Percentiles rank a stretch among this genome's conserved stretches.
These are phyloP conservation scores for Lantana camara DNA, from an alignment of 257 asterid species.

Conservation along the genomic window DNA sequence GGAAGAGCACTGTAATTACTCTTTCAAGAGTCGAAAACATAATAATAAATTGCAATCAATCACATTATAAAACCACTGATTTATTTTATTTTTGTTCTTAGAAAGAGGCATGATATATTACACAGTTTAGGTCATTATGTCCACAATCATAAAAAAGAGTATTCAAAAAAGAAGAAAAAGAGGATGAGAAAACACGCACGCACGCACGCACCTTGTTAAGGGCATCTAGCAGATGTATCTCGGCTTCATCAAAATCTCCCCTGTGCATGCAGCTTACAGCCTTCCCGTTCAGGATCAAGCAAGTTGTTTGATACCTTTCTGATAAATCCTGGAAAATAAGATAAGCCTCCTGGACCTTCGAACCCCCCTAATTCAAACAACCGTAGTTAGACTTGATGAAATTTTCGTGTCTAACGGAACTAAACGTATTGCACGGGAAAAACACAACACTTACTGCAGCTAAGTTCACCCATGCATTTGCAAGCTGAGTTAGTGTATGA, in stretches of 20 bases:
- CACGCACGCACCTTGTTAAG: slow-evolving; percentile 64
- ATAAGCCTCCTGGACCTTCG: slow-evolving; percentile 95
- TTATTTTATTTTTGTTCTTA: too few species aligned
- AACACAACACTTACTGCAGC: slow-evolving; percentile 67
- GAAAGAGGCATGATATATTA: too few species aligned
- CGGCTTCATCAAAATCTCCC: slow-evolving; percentile 94
- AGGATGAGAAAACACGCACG: too few species aligned
- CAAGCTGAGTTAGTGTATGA: slow-evolving; percentile 95
- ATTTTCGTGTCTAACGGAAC: not conserved
- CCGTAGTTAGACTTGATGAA: slow-evolving; percentile 18
- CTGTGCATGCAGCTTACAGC: slow-evolving; percentile 98
- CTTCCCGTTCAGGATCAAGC: slow-evolving; percentile 89
- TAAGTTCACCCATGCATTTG: slow-evolving; percentile 92
- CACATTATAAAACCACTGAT: too few species aligned
- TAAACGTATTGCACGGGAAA: not conserved
- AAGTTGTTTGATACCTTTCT: slow-evolving; percentile 84
- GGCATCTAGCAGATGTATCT: slow-evolving; percentile 85
- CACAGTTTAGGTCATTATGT: too few species aligned
- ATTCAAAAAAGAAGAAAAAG: too few species aligned
- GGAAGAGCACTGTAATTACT: too few species aligned
- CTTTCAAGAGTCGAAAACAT: too few species aligned
- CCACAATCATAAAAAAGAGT: too few species aligned
- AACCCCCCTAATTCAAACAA: slow-evolving; percentile 73
- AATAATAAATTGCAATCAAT: too few species aligned
- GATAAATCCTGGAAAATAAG: slow-evolving; percentile 98